Conservation (phyloP, 495 filamentous ascomycete genomes). For the Talaromyces ruber region DNA sequence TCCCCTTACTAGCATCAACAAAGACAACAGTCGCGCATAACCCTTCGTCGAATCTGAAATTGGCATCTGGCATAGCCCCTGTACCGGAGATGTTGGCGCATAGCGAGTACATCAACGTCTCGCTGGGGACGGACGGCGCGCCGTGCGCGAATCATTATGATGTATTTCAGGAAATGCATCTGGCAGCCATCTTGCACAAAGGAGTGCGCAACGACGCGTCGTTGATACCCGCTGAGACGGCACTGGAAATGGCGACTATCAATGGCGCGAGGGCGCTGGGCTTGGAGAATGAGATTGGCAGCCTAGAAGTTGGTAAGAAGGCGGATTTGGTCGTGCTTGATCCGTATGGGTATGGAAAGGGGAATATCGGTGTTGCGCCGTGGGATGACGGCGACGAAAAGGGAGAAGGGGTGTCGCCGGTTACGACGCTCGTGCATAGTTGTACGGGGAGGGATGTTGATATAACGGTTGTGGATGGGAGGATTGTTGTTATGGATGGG, state of each 20-base stretch:
- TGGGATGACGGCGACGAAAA: conserved; percentile 9
- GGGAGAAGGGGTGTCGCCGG: conserved; percentile 19
- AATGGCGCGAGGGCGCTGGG: conserved; percentile 45
- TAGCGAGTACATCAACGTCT: conserved; percentile 23
- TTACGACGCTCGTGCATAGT: conserved; percentile 39
- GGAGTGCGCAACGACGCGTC: conserved; percentile 36
- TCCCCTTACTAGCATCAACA: conserved; percentile 25
- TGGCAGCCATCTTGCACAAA: conserved; percentile 44
- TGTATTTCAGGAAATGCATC: conserved; percentile 43
- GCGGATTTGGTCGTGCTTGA: conserved; percentile 45
- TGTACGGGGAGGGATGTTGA: conserved; percentile 41
- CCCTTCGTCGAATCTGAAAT: conserved; percentile 41
- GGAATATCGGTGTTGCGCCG: conserved; percentile 21
- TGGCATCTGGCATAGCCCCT: conserved; percentile 39
- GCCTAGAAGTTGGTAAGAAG: conserved; percentile 45
- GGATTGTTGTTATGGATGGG: conserved; percentile 30
- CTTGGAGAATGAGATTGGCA: conserved; percentile 33
- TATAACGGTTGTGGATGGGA: conserved; percentile 38
- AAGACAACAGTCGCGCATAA: conserved; percentile 40
- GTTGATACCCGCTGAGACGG: conserved; percentile 34
- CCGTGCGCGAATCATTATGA: conserved; percentile 45
- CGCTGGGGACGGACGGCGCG: conserved; percentile 40
- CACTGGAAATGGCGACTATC: conserved; percentile 46
- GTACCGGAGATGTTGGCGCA: conserved; percentile 27
- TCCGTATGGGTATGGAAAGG: conserved; percentile 21